Conservation (phyloP, 495 filamentous ascomycete genomes). For the Penicillium antarcticum region DNA sequence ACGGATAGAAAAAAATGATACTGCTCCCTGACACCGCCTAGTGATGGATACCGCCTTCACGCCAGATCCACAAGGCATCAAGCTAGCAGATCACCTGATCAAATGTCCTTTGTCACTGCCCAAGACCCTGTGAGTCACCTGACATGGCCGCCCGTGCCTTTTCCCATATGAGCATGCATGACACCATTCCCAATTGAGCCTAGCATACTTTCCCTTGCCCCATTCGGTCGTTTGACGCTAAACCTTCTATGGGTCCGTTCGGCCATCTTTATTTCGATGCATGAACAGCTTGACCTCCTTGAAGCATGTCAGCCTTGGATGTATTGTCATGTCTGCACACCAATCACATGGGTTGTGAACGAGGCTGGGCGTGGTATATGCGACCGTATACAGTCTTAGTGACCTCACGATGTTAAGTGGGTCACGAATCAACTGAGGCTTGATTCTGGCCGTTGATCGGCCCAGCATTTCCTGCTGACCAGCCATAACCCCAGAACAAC, state of each 20-base stretch:
- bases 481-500: slow-evolving; percentile 8
- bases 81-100: background rate
- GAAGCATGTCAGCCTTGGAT: background rate
- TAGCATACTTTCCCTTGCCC: background rate
- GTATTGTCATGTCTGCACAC: background rate
- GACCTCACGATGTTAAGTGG: slow-evolving; percentile 13
- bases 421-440: slow-evolving; percentile 18
- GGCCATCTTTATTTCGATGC: slow-evolving; percentile 3
- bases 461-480: slow-evolving; percentile 18
- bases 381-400: background rate
- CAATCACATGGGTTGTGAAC: background rate
- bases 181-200: background rate
- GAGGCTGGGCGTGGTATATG: background rate
- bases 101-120: background rate
- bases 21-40: slow-evolving; percentile 14
- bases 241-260: background rate
- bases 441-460: slow-evolving; percentile 23
- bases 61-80: background rate
- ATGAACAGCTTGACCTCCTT: background rate
- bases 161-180: background rate
- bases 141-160: background rate
- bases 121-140: background rate
- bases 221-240: background rate
- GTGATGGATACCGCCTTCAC: slow-evolving; percentile 8
- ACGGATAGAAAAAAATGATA: slow-evolving; percentile 25